phyloP scores from a whole-genome alignment of 2,329 filamentous ascomycete species.

The Rhexocercosporidium sp. region DNA sequence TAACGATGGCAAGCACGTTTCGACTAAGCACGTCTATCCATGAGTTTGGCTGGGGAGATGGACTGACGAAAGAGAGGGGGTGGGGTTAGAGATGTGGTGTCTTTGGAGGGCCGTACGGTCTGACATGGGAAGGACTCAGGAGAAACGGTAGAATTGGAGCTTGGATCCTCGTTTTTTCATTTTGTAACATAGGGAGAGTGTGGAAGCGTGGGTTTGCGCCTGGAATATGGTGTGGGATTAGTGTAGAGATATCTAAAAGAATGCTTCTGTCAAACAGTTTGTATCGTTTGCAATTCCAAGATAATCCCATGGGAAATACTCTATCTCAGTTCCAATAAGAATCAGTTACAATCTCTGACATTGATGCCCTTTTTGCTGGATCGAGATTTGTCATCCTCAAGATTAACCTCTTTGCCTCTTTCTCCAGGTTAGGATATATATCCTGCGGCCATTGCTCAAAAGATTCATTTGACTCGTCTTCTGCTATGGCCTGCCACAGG shows the following conservation, averaged over 20 bases:
- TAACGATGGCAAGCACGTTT: background rate
- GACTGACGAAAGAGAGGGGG: background rate
- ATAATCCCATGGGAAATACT: conserved; percentile 5
- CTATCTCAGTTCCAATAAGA: conserved; percentile 20
- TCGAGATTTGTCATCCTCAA: conserved; percentile 42
- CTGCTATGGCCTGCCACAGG: conserved; percentile 29
- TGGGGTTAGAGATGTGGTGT: background rate
- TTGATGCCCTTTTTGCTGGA: conserved; percentile 38
- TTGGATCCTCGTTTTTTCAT: no score
- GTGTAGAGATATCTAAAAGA: no score
- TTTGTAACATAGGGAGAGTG: no score
- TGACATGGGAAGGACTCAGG: background rate
- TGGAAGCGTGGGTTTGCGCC: no score
- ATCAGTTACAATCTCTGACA: conserved; percentile 22
- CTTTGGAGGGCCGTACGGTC: background rate
- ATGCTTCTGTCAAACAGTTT: conserved; percentile 7
- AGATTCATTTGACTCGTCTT: conserved; percentile 29
- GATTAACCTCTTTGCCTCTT: conserved; percentile 40
- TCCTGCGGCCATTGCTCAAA: conserved; percentile 40
- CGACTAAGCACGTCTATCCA: background rate
- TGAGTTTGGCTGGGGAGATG: background rate
- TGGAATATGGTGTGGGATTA: background rate
- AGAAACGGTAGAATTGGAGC: no score
- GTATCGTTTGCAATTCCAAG: conserved; percentile 11
- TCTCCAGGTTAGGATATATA: conserved; percentile 40